phyloP scores from a whole-genome alignment of 441 rosid species.

The Euphorbia schlechtendalii region DNA sequence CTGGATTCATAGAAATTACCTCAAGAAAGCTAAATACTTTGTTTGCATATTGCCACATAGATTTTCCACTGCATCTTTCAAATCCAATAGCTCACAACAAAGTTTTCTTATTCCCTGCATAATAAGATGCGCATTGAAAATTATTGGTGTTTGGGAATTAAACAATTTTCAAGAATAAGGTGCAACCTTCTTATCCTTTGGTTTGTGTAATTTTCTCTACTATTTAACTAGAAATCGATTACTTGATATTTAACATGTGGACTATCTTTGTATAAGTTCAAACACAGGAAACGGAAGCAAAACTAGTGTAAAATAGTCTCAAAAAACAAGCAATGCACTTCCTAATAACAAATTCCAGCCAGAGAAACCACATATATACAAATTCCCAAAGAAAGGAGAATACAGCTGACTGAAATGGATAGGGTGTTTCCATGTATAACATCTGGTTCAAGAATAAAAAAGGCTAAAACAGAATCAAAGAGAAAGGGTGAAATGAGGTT shows the following conservation, averaged over 20 bases:
- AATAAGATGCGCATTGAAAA: too few relatives aligned
- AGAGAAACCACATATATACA: neutral
- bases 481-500: too few relatives aligned
- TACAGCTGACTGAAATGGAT: neutral
- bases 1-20: slow-evolving; percentile 31
- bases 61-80: slow-evolving; percentile 92
- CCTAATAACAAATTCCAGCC: neutral
- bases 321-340: neutral
- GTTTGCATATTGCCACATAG: slow-evolving; percentile 74
- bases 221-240: neutral
- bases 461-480: too few relatives aligned
- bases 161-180: too few relatives aligned
- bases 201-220: neutral
- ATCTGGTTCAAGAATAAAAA: too few relatives aligned
- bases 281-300: neutral
- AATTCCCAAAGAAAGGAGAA: neutral
- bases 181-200: neutral
- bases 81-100: slow-evolving; percentile 93
- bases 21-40: slow-evolving; percentile 80
- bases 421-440: neutral
- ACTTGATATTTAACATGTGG: neutral
- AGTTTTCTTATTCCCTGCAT: slow-evolving; percentile 83
- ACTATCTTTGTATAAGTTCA: neutral
- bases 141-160: too few relatives aligned
- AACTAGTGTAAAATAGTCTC: neutral